These are phyloP conservation scores for Sclerotinia sclerotiorum DNA, from an alignment of 2,329 filamentous ascomycete species.

Conservation along the genomic window DNA sequence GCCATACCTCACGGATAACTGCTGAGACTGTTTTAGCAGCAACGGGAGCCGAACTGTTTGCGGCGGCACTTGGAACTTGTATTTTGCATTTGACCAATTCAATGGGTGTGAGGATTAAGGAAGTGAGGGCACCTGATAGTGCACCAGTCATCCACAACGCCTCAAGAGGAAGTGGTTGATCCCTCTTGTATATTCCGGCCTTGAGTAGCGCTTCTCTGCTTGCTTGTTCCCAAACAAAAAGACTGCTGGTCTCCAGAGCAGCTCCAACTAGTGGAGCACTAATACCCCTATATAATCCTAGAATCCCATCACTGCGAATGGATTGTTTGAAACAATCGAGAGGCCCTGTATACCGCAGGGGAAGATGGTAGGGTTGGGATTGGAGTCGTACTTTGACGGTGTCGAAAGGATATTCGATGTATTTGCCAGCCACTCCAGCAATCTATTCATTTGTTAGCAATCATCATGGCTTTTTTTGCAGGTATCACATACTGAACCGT, in stretches of 20 bases:
- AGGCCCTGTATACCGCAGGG: conserved; percentile 79
- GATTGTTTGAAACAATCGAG: conserved; percentile 93
- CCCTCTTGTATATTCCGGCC: conserved; percentile 49
- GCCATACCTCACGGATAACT: conserved; percentile 77
- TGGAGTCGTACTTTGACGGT: conserved; percentile 97
- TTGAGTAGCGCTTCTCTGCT: conserved; percentile 65
- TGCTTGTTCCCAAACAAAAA: conserved; percentile 88
- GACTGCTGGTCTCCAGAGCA: conserved; percentile 84
- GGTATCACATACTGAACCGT: conserved; percentile 68
- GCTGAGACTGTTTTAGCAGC: conserved; percentile 62
- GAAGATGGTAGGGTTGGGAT: conserved; percentile 84
- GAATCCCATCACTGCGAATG: conserved; percentile 72
- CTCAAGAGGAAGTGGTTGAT: conserved; percentile 67
- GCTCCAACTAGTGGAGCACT: conserved; percentile 88
- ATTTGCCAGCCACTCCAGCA: conserved; percentile 87
- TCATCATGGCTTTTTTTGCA: not conserved
- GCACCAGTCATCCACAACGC: conserved; percentile 79
- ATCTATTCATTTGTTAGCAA: conserved; percentile 49
- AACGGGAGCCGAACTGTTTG: conserved; percentile 45
- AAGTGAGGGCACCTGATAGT: conserved; percentile 84
- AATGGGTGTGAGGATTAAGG: conserved; percentile 87
- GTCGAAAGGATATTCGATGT: conserved; percentile 98
- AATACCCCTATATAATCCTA: conserved; percentile 81
- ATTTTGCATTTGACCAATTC: conserved; percentile 99
- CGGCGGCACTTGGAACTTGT: conserved; percentile 63